Base-by-base conservation (phyloP, 768 basidiomycete genomes). In the Termitomyces heimii region DNA sequence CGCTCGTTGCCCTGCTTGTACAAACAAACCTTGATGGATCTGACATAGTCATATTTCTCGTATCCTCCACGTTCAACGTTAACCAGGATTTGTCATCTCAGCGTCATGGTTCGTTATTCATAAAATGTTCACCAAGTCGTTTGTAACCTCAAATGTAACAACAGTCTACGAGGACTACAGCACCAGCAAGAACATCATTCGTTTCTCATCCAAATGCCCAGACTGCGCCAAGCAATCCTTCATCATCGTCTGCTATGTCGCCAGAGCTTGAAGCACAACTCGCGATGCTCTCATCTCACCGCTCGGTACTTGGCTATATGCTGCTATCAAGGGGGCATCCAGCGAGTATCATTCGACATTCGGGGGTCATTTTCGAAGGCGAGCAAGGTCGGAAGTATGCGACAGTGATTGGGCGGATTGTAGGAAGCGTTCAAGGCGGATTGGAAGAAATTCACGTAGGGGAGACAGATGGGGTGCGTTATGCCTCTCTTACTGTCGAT, bases 251-350 rank as follows among this genome's bases (percentile, higher is more conserved):
- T 5, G 54, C 53, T 22, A 81, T 86, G 71, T 79, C 88, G 13
- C 84, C 89, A n/a, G 92, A 93, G 65, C 82, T 94, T 49, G 92
- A 94, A 68, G 35, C 86, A 61, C 94, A 87, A 0, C 79, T 95
- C 13, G 70, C 85, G 0, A 72, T 87, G 60, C 78, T 96, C 53
- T 86, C 91, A 1, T 80, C 89, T 5, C 89, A 95, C 66, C 82
- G 90, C 18, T 87, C 90, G 20, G 92, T 95, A 4, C 81, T 92
- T 6, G 93, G 94, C 1, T 94, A 94, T 68, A 80, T 96, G 65
- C 81, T 95, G 0, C 76, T 95, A 32, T 87, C 91, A 3, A 80
- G 92, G 14, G 81, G 84, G 0, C 80, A 81, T 46, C 86, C 85
- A 6, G 80, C 83, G 20, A 84, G 85, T 63, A 92, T 97, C 61